Conservation (phyloP, 805 yeast genomes). For the Kurtzmaniella fragi region DNA sequence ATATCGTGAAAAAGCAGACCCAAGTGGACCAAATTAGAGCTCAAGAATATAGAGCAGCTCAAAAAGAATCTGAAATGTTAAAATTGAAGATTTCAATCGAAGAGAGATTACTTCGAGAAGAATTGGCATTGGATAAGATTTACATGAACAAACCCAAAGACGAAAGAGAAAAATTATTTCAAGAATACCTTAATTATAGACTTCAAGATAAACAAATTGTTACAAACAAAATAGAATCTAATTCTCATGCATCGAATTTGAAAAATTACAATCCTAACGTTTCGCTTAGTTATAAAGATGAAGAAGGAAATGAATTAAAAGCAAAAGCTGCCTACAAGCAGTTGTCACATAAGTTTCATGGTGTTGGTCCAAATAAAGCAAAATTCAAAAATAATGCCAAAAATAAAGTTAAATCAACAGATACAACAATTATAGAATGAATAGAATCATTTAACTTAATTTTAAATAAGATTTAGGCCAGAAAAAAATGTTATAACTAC, state of each 20-base stretch:
- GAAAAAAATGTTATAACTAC: too few species aligned
- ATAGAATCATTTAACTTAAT: neutral
- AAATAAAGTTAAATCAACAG: conserved; percentile 4
- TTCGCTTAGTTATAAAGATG: conserved; percentile 58
- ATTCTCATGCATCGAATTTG: conserved; percentile 9
- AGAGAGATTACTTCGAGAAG: conserved; percentile 26
- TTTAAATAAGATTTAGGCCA: too few species aligned
- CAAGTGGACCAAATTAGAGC: conserved; percentile 10
- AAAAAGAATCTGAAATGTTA: conserved; percentile 24
- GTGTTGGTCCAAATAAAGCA: conserved; percentile 31
- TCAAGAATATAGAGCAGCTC: conserved; percentile 15
- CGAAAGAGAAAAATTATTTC: conserved; percentile 23
- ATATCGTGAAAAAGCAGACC: conserved; percentile 10
- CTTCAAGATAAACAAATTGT: conserved; percentile 23
- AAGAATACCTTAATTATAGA: conserved; percentile 23
- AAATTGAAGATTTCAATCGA: conserved; percentile 26
- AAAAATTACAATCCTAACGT: conserved; percentile 43
- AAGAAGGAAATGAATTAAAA: conserved; percentile 51
- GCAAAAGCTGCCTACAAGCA: conserved; percentile 74
- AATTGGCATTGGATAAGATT: conserved; percentile 19
- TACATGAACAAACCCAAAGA: conserved; percentile 21
- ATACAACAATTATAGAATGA: neutral
- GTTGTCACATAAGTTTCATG: conserved; percentile 76
- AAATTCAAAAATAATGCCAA: conserved; percentile 1
- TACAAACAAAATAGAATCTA: conserved; percentile 3